These are phyloP conservation scores for Venturiaceae sp. DNA, from an alignment of 2,329 filamentous ascomycete species.

Conservation along the genomic window DNA sequence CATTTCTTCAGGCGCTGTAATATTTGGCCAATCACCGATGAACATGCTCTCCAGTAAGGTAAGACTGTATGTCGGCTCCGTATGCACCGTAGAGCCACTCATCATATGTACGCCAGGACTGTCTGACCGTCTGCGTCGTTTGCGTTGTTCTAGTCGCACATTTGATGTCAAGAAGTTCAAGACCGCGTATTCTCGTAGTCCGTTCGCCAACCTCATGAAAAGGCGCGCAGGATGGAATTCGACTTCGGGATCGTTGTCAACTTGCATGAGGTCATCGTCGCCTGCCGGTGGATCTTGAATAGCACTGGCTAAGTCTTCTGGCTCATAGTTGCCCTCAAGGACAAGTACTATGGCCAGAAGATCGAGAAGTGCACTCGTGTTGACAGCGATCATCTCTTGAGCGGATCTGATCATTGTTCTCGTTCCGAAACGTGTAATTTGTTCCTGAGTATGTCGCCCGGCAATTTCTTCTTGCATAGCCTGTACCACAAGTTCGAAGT, in stretches of 20 bases:
- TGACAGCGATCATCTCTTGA: constrained; percentile 66
- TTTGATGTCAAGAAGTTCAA: constrained; percentile 18
- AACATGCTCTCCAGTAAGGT: constrained; percentile 29
- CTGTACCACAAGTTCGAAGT: constrained; percentile 31
- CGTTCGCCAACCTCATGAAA: constrained; percentile 51
- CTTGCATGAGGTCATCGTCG: neutral
- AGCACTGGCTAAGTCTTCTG: constrained; percentile 50
- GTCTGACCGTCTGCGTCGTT: neutral
- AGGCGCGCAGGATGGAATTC: constrained; percentile 55
- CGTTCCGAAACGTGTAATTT: constrained; percentile 65
- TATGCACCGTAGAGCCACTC: constrained; percentile 29
- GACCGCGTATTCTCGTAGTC: constrained; percentile 25
- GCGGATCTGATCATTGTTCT: constrained; percentile 66
- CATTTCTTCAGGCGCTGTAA: constrained; percentile 18
- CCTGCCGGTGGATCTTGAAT: neutral
- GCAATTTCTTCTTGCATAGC: constrained; percentile 16
- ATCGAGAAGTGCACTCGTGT: constrained; percentile 68
- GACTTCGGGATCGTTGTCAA: constrained; percentile 16
- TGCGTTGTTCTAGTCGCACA: constrained; percentile 23
- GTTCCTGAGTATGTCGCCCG: constrained; percentile 29
- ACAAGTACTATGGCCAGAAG: constrained; percentile 76
- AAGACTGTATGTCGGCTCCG: constrained; percentile 10
- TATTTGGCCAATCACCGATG: constrained; percentile 28
- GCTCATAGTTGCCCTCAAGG: constrained; percentile 73
- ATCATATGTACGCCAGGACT: constrained; percentile 22